Evolutionary conservation across 75 land plant species (phyloP), one percentile per base, ranked within the genome.

Genomic region (Adiantum capillusveneris): DNA sequence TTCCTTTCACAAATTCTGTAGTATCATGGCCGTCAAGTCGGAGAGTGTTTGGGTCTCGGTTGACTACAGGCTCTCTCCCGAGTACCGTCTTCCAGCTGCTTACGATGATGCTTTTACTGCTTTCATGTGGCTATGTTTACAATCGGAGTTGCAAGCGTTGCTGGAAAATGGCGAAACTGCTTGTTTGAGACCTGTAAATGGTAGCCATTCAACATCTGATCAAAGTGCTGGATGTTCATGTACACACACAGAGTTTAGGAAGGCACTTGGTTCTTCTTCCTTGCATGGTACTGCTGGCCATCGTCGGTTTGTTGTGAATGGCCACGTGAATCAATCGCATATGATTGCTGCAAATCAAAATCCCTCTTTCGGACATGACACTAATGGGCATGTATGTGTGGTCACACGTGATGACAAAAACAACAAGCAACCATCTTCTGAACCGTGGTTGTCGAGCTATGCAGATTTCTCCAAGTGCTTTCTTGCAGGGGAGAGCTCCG

Each of bases 401-500:
- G 49, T 14, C 41, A 9, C 3, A 34, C 37, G 9, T 5, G 37
- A 34, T 17, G 41, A 17, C 14, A 17, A 46, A 6, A 17, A 17
- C 17, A 3, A 17, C 5, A 20, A 6, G 5, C n/a, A 46, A 3
- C 5, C 21, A 17, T 5, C 27, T 25, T 26, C 31, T n/a, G 65
- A 63, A 28, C 56, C 65, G 17, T 63, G 65, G 65, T 25, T 63
- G 11, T 12, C 25, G 7, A 20, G 26, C 51, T 53, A 49, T 21
- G 65, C 19, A 18, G 65, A 63, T 20, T 51, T 51, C 56, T 29
- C 54, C 9, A 25, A 31, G 29, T 30, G 50, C 22, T 63, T 49
- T 53, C 17, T 63, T 16, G 52, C 52, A 6, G 65, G 65, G 18
- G 65, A 50, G 11, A 50, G 65, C 55, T 6, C 65, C 1, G 65